A percentile compares a stretch with the other conserved stretches of the same genome.
These are phyloP conservation scores for Alternaria arborescens DNA, from an alignment of 2,329 filamentous ascomycete species.

Conservation along the genomic window DNA sequence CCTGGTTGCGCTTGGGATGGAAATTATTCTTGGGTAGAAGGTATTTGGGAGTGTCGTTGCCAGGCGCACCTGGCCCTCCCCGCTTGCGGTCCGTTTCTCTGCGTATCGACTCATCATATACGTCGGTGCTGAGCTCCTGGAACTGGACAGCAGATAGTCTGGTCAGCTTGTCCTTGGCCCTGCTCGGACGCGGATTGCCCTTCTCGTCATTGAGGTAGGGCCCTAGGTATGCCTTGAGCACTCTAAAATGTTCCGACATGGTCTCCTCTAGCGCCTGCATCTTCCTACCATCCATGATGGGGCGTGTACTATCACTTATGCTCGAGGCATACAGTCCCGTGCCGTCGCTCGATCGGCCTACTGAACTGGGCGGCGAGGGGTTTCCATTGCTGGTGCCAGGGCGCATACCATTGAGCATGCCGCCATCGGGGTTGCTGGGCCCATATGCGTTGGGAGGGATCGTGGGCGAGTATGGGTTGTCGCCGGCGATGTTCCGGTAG, in stretches of 20 bases:
- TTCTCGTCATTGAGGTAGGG: slow-evolving; percentile 77
- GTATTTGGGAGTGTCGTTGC: slow-evolving; percentile 62
- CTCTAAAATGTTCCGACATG: slow-evolving; percentile 80
- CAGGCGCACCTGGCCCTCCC: slow-evolving; percentile 58
- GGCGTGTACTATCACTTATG: slow-evolving; percentile 60
- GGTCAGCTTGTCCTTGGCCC: slow-evolving; percentile 92
- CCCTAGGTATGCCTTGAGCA: slow-evolving; percentile 79
- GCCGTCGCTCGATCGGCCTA: slow-evolving; percentile 85
- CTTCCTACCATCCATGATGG: slow-evolving; percentile 64
- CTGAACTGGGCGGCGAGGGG: slow-evolving; percentile 86
- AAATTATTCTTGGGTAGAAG: slow-evolving; percentile 87
- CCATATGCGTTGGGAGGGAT: slow-evolving; percentile 47
- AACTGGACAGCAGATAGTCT: slow-evolving; percentile 92
- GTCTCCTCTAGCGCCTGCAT: slow-evolving; percentile 70
- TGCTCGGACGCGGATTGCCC: slow-evolving; percentile 78
- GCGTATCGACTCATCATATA: slow-evolving; percentile 92
- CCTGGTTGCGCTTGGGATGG: slow-evolving; percentile 96
- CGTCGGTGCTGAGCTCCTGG: slow-evolving; percentile 95
- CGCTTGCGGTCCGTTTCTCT: slow-evolving; percentile 71
- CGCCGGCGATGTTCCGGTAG: slow-evolving; percentile 49
- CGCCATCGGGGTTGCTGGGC: slow-evolving; percentile 49
- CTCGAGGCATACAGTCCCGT: slow-evolving; percentile 68
- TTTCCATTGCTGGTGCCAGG: slow-evolving; percentile 56
- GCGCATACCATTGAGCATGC: slow-evolving; percentile 63
- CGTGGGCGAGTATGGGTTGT: slow-evolving; percentile 51